Evolutionary conservation across 1,284 basidiomycete genomes (phyloP).

Genomic region (Anthracocystis walkeri): DNA sequence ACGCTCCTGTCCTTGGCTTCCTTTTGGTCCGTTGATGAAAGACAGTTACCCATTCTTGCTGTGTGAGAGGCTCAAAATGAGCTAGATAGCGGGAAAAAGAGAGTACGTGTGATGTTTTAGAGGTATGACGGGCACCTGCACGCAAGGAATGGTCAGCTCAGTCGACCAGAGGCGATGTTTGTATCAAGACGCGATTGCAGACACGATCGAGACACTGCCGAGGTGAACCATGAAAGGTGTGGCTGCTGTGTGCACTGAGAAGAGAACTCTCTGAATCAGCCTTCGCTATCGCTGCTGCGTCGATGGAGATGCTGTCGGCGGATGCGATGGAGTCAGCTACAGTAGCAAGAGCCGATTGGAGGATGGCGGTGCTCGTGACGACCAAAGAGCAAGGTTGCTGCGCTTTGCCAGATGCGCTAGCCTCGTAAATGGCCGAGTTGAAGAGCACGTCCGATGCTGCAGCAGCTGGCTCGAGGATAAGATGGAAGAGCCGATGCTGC

Average conservation of each 20-base stretch:
- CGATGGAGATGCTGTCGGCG: background rate
- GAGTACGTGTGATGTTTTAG: background rate
- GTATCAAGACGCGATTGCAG: background rate
- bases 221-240: background rate
- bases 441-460: too few species aligned
- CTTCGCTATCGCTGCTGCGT: background rate
- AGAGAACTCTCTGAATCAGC: background rate
- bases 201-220: background rate
- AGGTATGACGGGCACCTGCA: background rate
- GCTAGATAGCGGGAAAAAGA: background rate
- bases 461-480: too few species aligned
- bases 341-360: background rate
- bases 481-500: too few species aligned
- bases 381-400: background rate
- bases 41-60: slow-evolving; percentile 59
- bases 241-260: background rate
- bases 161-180: background rate
- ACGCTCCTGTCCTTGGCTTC: slow-evolving; percentile 67
- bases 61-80: background rate
- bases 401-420: too few species aligned
- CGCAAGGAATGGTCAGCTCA: background rate
- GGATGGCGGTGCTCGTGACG: background rate
- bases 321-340: background rate
- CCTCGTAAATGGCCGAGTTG: too few species aligned
- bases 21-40: slow-evolving; percentile 62